Evolutionary conservation across 805 yeast species (phyloP).

Genomic region (Wickerhamiella azyma): DNA sequence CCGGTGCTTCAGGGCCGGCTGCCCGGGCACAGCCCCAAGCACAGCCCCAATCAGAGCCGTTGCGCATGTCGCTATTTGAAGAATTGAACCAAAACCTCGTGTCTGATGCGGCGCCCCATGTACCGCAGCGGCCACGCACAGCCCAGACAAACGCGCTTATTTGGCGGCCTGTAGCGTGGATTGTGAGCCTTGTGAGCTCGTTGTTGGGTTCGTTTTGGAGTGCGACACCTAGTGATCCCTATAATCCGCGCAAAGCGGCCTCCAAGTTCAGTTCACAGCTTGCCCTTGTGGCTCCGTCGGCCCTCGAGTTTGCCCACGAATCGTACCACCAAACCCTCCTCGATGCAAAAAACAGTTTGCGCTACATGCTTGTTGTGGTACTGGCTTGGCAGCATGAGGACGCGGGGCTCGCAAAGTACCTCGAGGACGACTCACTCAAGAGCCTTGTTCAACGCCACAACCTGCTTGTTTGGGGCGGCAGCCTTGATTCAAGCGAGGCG

Average conservation of each 20-base stretch:
- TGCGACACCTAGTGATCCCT: slow-evolving; percentile 23
- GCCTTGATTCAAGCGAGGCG: slow-evolving; percentile 67
- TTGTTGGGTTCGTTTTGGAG: background rate
- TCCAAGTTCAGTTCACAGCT: slow-evolving; percentile 38
- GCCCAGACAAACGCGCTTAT: slow-evolving; percentile 17
- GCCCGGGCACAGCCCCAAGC: too few species aligned
- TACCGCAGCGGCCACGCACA: slow-evolving; percentile 23
- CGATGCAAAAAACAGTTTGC: slow-evolving; percentile 52
- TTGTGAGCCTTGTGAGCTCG: too few species aligned
- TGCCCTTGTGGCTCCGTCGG: slow-evolving; percentile 28
- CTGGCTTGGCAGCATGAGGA: slow-evolving; percentile 63
- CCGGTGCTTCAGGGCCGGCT: too few species aligned
- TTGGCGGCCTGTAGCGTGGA: background rate
- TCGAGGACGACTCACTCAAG: slow-evolving; percentile 36
- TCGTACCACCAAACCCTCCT: slow-evolving; percentile 71
- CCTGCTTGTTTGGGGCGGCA: slow-evolving; percentile 75
- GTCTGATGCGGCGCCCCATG: slow-evolving; percentile 23
- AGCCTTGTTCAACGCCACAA: slow-evolving; percentile 38
- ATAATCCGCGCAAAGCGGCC: slow-evolving; percentile 42
- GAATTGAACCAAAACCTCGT: slow-evolving; percentile 21
- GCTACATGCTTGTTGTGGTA: slow-evolving; percentile 60
- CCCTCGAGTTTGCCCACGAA: slow-evolving; percentile 35
- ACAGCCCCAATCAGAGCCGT: background rate
- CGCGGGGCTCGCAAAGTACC: slow-evolving; percentile 36
- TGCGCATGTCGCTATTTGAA: slow-evolving; percentile 20